Conservation (phyloP, 2,329 filamentous ascomycete species). For the Magnaporthales sp. region DNA sequence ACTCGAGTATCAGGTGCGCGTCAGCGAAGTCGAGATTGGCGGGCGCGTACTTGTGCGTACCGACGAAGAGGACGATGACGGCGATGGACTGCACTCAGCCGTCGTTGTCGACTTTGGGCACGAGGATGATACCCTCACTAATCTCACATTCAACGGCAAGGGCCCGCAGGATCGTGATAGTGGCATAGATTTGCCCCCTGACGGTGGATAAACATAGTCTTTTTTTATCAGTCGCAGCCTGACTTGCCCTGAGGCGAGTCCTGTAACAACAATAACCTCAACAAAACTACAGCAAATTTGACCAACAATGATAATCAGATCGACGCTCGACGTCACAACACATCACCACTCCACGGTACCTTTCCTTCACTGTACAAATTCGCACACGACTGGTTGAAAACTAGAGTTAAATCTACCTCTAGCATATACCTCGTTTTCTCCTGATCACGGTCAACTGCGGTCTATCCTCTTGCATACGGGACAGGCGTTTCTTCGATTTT, state of each 20-base stretch:
- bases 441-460: background rate
- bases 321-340: background rate
- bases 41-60: slow-evolving; percentile 64
- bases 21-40: slow-evolving; percentile 73
- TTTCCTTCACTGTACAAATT: background rate
- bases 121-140: slow-evolving; percentile 11
- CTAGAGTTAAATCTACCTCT: background rate
- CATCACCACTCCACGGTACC: background rate
- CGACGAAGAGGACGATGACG: slow-evolving; percentile 50
- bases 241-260: background rate
- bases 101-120: slow-evolving; percentile 16
- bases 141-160: slow-evolving; percentile 14
- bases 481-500: background rate
- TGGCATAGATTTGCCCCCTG: slow-evolving; percentile 38
- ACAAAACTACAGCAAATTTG: background rate
- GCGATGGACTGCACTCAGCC: slow-evolving; percentile 12
- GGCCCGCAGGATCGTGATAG: slow-evolving; percentile 41
- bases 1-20: slow-evolving; percentile 69
- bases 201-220: slow-evolving; percentile 21
- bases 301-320: background rate
- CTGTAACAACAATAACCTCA: background rate
- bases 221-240: background rate
- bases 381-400: background rate
- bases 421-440: background rate
- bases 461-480: background rate